Base-by-base conservation (phyloP, 768 basidiomycete genomes). In the Leccinum subgranulosum region DNA sequence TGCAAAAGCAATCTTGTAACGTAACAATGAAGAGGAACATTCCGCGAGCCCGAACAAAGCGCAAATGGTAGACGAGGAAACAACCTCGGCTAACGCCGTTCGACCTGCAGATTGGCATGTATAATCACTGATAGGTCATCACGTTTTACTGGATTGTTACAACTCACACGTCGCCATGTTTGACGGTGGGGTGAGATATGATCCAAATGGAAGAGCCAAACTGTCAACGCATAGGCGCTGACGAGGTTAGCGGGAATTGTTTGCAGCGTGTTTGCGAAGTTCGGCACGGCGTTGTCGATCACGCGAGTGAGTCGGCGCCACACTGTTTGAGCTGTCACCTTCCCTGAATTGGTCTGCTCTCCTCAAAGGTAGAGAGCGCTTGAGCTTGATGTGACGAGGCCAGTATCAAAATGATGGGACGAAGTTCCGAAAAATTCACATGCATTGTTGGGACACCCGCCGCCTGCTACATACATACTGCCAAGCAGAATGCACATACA, bases 401-500 rank as follows among this genome's bases (percentile, higher is more conserved):
- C 11, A 31, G 31, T 0, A 19, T 43, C 41, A 43, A 19, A 43
- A 39, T n/a, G 41, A 43, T 43, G 41, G 41, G 11, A 19, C 19
- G 41, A 43, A 11, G n/a, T 19, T 19, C 41, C 41, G 41, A 12
- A 12, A 33, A 8, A n/a, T 54, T 55, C 55, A 19, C 56, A 62
- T 39, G 58, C 23, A 46, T 15, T 66, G 51, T 49, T 58, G 66
- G 60, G 62, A 68, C 67, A n/a, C 11, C 28, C 39, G 23, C 27
- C 9, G 31, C 39, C 11, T 17, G 14, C n/a, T n/a, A 31, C 29
- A 9, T 28, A 3, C 41, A 0, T 43, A 19, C 41, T 43, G 41
- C 41, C 41, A 43, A 23, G 46, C 17, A 52, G 51, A 45, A 48
- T 53, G 31, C 49, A 48, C 34, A 33, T n/a, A 27, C 60, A 59